Evolutionary conservation across 352 stramenopile genomes (phyloP), one percentile per base, ranked within the genome.

Genomic region (Albugo candida): DNA sequence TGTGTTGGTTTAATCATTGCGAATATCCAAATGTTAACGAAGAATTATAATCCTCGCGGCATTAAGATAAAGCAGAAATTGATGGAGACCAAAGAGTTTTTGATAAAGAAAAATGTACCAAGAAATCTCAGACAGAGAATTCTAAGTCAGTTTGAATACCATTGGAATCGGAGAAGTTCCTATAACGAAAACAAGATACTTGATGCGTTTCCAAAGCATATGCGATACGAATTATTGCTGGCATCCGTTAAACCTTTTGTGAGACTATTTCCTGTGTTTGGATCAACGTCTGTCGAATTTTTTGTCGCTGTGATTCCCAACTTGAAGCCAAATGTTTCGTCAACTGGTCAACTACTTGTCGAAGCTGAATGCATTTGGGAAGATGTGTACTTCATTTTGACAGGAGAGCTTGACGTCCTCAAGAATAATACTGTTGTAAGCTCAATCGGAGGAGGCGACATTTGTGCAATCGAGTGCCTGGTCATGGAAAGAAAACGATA

Each of bases 1-100:
- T 87, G 63, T 27, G 84, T 95, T 50, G 84, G 83, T 52, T 82
- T 94, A 57, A 95, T 95, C 54, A 93, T 95, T 48, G 82, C 83
- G 8, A 95, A 86, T 34, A 92, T 95, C 24, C 77, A 91, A 47
- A 85, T 92, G 64, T 81, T 95, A 12, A 84, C 88, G 0, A 81
- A 95, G 52, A 93, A 92, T 40, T 88, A 91, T 50, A 88, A 95
- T 39, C 79, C 82, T 5, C 63, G 74, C 5, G 65, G 65, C 1
- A 64, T 82, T 27, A 79, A 79, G 41, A 52, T 88, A 5, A 80
- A 81, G 43, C 60, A 78, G 14, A 83, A 84, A 41, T 40, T 84
- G 0, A 65, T 81, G 45, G 74, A 86, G 44, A 82, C 75, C 1
- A 88, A 88, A 46, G 72, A 85, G 45, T 88, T 83, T 53, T 43